A percentile compares a stretch with the other conserved stretches of the same genome.
Evolutionary conservation across 139 green algal species (phyloP).

Genomic region (Zygnema circumcarinatum): DNA sequence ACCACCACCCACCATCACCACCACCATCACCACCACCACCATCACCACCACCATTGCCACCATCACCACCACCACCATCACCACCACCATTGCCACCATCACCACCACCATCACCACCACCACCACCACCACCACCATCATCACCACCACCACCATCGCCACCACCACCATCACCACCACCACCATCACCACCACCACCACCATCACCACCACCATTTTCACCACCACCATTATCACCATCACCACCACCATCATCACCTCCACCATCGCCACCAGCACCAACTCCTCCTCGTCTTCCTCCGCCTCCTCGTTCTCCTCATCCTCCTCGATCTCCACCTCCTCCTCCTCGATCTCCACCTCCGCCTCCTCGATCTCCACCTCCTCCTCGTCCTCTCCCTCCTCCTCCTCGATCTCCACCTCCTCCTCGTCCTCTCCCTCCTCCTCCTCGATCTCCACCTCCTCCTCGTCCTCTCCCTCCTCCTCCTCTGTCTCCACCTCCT

Average conservation of each 20-base stretch:
- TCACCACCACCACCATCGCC: neutral
- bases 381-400: too few relatives aligned
- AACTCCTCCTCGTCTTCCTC: neutral
- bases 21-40: slow-evolving; percentile 11
- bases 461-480: too few relatives aligned
- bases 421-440: neutral
- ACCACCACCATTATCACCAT: neutral
- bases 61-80: slow-evolving; percentile 3
- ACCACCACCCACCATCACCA: slow-evolving; percentile 20
- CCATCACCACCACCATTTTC: neutral
- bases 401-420: too few relatives aligned
- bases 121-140: neutral
- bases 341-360: too few relatives aligned
- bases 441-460: too few relatives aligned
- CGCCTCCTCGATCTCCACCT: too few relatives aligned
- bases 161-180: neutral
- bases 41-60: neutral
- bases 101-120: neutral
- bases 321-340: too few relatives aligned
- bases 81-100: neutral
- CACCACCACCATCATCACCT: neutral
- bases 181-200: neutral
- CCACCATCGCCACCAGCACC: neutral
- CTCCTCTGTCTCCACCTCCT: too few relatives aligned
- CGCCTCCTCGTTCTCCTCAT: too few relatives aligned